Evolutionary conservation across 2,329 filamentous ascomycete species (phyloP).

Genomic region (Pseudocercospora macadamiae): DNA sequence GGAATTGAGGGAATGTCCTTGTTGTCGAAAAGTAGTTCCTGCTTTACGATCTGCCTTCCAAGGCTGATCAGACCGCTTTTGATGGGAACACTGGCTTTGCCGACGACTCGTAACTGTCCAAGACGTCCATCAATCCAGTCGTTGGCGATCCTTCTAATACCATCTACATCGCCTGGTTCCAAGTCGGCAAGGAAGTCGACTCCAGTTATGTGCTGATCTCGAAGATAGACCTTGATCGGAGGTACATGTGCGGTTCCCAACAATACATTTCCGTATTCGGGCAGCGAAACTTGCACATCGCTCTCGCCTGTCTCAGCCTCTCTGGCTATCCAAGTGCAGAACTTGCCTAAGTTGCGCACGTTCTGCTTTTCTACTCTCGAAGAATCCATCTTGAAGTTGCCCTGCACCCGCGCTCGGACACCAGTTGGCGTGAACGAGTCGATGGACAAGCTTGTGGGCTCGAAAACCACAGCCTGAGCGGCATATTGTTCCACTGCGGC

Average conservation of each 20-base stretch:
- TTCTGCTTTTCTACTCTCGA: slow-evolving; percentile 71
- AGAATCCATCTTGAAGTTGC: slow-evolving; percentile 79
- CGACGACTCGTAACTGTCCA: slow-evolving; percentile 69
- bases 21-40: slow-evolving; percentile 76
- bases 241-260: slow-evolving; percentile 79
- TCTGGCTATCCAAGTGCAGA: slow-evolving; percentile 78
- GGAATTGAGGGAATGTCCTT: slow-evolving; percentile 75
- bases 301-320: slow-evolving; percentile 75
- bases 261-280: slow-evolving; percentile 77
- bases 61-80: slow-evolving; percentile 79
- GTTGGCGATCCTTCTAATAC: slow-evolving; percentile 77
- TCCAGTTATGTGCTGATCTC: slow-evolving; percentile 74
- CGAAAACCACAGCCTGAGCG: slow-evolving; percentile 77
- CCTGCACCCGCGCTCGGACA: slow-evolving; percentile 77
- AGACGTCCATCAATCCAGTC: slow-evolving; percentile 85
- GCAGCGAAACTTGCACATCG: slow-evolving; percentile 75
- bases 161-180: slow-evolving; percentile 73
- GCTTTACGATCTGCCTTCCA: slow-evolving; percentile 73
- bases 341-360: slow-evolving; percentile 73
- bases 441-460: slow-evolving; percentile 81
- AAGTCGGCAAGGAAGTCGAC: slow-evolving; percentile 81
- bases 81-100: slow-evolving; percentile 71
- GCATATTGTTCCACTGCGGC: slow-evolving; percentile 83
- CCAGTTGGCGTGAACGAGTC: slow-evolving; percentile 81
- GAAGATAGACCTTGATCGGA: slow-evolving; percentile 72